Evolutionary conservation across 2,329 filamentous ascomycete genomes (phyloP).

Genomic region (Amauroascus niger): DNA sequence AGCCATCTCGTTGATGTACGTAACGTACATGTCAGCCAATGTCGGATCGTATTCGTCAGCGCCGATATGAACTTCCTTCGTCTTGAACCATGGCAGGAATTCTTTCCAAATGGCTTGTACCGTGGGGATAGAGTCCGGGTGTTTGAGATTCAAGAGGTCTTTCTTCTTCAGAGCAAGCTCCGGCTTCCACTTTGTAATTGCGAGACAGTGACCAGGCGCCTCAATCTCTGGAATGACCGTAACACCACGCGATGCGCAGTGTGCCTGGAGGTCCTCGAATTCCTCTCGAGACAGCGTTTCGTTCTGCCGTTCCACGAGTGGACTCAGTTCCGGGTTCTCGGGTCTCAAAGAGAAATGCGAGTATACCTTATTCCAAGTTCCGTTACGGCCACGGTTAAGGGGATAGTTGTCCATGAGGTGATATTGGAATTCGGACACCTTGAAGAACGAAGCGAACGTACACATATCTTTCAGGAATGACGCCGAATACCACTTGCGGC

Average conservation of each 20-base stretch:
- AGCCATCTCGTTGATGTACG: constrained; percentile 44
- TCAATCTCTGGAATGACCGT: constrained; percentile 53
- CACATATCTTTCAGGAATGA: constrained; percentile 50
- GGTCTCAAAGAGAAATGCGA: constrained; percentile 48
- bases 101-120: constrained; percentile 45
- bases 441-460: constrained; percentile 52
- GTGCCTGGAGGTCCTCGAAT: constrained; percentile 45
- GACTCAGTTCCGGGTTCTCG: constrained; percentile 39
- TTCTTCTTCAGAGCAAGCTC: constrained; percentile 43
- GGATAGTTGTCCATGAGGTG: constrained; percentile 52
- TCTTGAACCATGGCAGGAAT: constrained; percentile 45
- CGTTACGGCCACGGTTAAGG: constrained; percentile 40
- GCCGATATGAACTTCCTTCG: constrained; percentile 28
- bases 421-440: constrained; percentile 49
- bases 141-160: constrained; percentile 47
- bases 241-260: constrained; percentile 47
- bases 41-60: constrained; percentile 43
- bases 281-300: constrained; percentile 46
- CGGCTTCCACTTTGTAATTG: constrained; percentile 51
- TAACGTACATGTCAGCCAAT: constrained; percentile 37
- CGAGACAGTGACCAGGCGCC: constrained; percentile 48
- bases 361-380: constrained; percentile 43
- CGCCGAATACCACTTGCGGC: constrained; percentile 48
- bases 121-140: constrained; percentile 46
- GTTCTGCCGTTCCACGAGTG: constrained; percentile 44